These are phyloP conservation scores for Scopulariopsis brevicaulis DNA, from an alignment of 2,329 filamentous ascomycete genomes.

Conservation along the genomic window DNA sequence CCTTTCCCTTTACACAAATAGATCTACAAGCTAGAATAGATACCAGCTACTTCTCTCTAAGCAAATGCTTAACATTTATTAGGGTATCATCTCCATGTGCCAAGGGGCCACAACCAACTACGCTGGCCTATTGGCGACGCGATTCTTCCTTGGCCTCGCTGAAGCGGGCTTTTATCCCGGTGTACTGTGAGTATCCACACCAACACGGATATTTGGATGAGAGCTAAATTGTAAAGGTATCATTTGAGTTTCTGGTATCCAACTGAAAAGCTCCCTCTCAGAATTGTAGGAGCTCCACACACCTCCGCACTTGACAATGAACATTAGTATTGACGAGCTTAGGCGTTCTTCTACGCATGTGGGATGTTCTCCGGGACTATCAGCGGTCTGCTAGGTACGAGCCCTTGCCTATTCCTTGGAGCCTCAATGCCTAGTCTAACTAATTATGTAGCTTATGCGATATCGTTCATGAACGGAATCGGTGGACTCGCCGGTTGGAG, in stretches of 20 bases:
- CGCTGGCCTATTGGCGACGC: conserved; percentile 13
- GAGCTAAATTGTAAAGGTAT: conserved; percentile 5
- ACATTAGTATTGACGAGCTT: not conserved
- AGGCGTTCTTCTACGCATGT: conserved; percentile 20
- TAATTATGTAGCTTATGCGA: conserved; percentile 11
- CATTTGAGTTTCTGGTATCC: conserved; percentile 20
- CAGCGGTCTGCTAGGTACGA: conserved; percentile 13
- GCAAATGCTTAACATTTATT: not conserved
- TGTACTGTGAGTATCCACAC: conserved; percentile 7
- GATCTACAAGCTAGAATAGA: not conserved
- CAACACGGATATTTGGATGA: not conserved
- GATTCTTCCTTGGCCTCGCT: conserved; percentile 15
- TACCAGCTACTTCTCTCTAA: not conserved
- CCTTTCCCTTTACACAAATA: not conserved
- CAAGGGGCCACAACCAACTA: conserved; percentile 13
- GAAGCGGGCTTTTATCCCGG: conserved; percentile 18
- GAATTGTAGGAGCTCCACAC: conserved; percentile 12
- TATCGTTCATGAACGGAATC: conserved; percentile 15
- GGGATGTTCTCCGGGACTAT: conserved; percentile 20
- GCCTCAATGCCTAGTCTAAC: not conserved
- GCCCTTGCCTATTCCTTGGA: not conserved
- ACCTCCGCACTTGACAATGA: not conserved
- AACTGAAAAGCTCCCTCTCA: conserved; percentile 15
- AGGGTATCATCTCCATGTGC: conserved; percentile 12
- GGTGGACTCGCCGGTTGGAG: conserved; percentile 14